A percentile compares a stretch with the other conserved stretches of the same genome.
Evolutionary conservation across 2,329 filamentous ascomycete genomes (phyloP).

Genomic region (Cytospora leucostoma): DNA sequence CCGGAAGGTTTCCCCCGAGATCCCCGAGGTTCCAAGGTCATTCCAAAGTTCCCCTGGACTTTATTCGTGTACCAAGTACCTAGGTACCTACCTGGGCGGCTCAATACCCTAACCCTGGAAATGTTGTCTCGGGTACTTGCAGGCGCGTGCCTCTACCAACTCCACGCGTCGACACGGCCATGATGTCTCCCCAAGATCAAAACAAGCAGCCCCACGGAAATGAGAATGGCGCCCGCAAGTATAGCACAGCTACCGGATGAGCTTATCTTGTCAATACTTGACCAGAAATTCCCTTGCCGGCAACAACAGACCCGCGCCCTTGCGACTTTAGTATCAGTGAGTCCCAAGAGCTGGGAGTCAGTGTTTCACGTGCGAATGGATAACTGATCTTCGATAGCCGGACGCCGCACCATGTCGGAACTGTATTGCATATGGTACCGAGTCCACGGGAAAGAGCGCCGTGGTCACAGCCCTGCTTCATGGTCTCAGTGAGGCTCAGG

Average conservation of each 20-base stretch:
- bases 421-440: conserved; percentile 79
- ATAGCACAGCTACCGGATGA: conserved; percentile 51
- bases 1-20: too few species aligned
- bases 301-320: conserved; percentile 61
- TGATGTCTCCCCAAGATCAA: neutral
- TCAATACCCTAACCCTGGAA: neutral
- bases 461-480: conserved; percentile 66
- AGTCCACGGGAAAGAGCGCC: conserved; percentile 83
- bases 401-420: conserved; percentile 70
- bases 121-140: neutral
- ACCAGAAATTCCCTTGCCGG: conserved; percentile 56
- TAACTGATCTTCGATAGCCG: conserved; percentile 47
- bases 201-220: neutral
- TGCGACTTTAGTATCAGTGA: conserved; percentile 55
- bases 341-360: conserved; percentile 29
- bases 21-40: too few species aligned
- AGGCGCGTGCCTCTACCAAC: neutral
- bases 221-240: neutral
- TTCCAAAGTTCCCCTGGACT: too few species aligned
- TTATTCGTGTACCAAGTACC: too few species aligned
- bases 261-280: conserved; percentile 47
- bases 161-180: neutral
- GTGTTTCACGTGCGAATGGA: conserved; percentile 25
- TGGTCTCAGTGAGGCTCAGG: conserved; percentile 37
- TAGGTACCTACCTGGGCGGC: too few species aligned